phyloP scores from a whole-genome alignment of 2,329 filamentous ascomycete species.

The Aureobasidium melanogenum region DNA sequence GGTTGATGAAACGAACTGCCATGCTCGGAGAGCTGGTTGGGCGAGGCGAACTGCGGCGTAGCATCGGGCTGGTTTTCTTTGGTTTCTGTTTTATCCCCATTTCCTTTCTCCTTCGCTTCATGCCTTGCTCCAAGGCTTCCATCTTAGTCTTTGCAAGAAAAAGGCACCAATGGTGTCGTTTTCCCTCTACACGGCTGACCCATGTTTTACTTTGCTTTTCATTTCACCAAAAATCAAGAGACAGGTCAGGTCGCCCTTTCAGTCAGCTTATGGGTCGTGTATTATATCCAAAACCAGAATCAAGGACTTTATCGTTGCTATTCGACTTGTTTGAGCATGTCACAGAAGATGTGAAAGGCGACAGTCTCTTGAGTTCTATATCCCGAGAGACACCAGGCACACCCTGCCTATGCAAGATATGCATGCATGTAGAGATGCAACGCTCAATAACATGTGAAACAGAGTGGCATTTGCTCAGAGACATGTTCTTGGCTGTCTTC shows the following conservation, averaged over 20 bases:
- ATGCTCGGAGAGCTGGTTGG: slow-evolving; percentile 6
- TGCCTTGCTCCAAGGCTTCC: neutral
- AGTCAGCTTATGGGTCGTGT: neutral
- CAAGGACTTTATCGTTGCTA: neutral
- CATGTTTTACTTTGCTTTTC: neutral
- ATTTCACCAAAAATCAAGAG: neutral
- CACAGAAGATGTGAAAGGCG: neutral
- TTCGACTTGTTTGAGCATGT: neutral
- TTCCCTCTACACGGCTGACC: neutral
- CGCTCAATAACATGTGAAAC: too few species aligned
- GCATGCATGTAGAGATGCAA: too few species aligned
- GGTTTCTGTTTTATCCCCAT: neutral
- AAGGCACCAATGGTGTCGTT: neutral
- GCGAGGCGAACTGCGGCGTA: slow-evolving; percentile 10
- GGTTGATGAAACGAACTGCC: slow-evolving; percentile 1
- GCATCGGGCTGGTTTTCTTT: slow-evolving; percentile 9
- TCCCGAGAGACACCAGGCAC: neutral
- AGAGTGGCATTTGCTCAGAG: too few species aligned
- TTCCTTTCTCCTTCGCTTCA: slow-evolving; percentile 8
- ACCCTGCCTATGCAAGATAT: too few species aligned
- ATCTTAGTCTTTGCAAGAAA: neutral
- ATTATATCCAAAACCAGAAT: slow-evolving; percentile 2
- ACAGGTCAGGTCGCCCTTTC: neutral
- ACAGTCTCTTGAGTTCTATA: neutral
- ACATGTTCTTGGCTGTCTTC: too few species aligned